phyloP scores from a whole-genome alignment of 2,329 filamentous ascomycete genomes.

The Nigrospora oryzae region DNA sequence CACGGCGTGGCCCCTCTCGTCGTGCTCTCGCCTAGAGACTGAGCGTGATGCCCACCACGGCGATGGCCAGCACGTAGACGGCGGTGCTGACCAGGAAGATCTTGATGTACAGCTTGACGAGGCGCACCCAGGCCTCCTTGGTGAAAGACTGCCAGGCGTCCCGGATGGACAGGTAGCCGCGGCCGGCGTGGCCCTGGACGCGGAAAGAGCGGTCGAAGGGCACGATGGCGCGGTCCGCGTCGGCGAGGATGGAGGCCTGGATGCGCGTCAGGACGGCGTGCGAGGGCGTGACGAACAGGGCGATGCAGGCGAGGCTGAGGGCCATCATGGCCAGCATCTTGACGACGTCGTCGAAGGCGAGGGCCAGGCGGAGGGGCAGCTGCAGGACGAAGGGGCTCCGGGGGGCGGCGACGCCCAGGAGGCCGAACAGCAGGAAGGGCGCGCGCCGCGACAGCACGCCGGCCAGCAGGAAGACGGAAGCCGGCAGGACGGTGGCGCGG shows the following conservation, averaged over 20 bases:
- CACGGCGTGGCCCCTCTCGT: too few relatives aligned
- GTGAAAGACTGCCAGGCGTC: constrained; percentile 74
- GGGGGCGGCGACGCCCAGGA: constrained; percentile 11
- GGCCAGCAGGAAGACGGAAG: constrained; percentile 49
- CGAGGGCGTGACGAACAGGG: constrained; percentile 63
- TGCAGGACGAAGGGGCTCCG: constrained; percentile 27
- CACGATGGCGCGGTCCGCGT: constrained; percentile 73
- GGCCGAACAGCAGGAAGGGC: constrained; percentile 32
- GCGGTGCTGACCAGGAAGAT: constrained; percentile 44
- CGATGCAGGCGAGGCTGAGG: constrained; percentile 37
- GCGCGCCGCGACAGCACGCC: constrained; percentile 36
- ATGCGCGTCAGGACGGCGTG: constrained; percentile 68
- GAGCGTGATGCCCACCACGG: constrained; percentile 18
- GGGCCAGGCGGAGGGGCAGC: constrained; percentile 19
- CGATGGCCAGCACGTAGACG: constrained; percentile 10
- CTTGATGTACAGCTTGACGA: constrained; percentile 67
- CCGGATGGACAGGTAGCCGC: constrained; percentile 56
- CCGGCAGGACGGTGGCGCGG: constrained; percentile 58
- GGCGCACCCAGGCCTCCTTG: constrained; percentile 56
- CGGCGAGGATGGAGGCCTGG: constrained; percentile 73
- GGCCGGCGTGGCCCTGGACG: constrained; percentile 56
- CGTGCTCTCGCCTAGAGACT: background rate
- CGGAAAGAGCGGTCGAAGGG: constrained; percentile 80
- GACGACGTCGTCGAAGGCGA: constrained; percentile 24
- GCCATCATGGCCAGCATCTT: constrained; percentile 38